Evolutionary conservation across 2,329 filamentous ascomycete species (phyloP), one percentile per base, ranked within the genome.

Genomic region (Intubia oerlemansii): DNA sequence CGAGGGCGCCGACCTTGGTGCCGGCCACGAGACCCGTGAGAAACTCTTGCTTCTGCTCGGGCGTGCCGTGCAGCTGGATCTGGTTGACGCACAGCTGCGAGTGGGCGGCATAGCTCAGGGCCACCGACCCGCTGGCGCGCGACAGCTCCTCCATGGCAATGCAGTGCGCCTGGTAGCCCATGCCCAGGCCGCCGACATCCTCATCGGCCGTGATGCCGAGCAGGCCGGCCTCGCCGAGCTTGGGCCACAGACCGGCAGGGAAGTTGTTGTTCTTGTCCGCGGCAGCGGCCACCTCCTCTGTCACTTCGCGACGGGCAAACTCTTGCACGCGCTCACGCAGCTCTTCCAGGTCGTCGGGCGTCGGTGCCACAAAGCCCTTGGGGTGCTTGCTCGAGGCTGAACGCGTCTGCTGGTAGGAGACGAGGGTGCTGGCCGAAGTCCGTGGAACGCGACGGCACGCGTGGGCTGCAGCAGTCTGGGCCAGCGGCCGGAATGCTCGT

Each of bases 91-190:
- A 95, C 29, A 98, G 63, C 51, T 98, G 88, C 17, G 78, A 88
- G 53, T 98, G 88, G 7, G 88, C 88, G 3, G 85, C 85, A 49
- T 95, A 98, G 40, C 80, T 91, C 26, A 98, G 64, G 0, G 70
- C 85, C 42, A 91, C 81, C 36, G 71, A 78, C 10, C 56, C 84
- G 29, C 76, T 85, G 3, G 85, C 85, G 33, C 85, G 66, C 32
- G 77, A 88, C 24, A 98, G 60, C 57, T 95, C 88, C 53, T 98
- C 88, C 69, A 95, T 77, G 25, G 93, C 81, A 6, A 92, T 59
- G 46, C 81, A 91, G 53, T 98, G 88, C 25, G 88, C 85, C 55
- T 95, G 85, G 51, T 95, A 98, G 9, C 88, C 88, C 70, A 95
- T 75, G 2, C 62, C 79, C 25, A 95, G 52, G 3, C 85, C 88